Base-by-base conservation (phyloP, 1,284 basidiomycete species). In the Boletellus sp. region DNA sequence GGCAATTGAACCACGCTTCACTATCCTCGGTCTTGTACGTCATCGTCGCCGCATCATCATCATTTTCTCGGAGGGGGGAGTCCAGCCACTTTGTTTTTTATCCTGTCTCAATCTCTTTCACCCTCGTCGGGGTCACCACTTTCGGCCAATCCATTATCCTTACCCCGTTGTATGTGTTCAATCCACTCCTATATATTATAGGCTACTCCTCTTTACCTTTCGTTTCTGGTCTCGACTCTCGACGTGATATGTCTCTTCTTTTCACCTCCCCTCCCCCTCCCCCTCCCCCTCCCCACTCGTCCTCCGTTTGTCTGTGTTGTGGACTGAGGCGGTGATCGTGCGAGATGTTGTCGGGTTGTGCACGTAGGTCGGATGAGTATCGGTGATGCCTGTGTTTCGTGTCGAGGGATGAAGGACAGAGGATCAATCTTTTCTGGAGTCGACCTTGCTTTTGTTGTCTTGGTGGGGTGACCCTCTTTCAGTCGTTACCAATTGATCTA, bases 141-240 rank as follows among this genome's bases (percentile, higher is more conserved):
- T 49, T 57, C 51, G 40, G 47, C 30, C 53, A 15, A 49, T 39
- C 37, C 40, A 43, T 50, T 33, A 22, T 30, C 47, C 48, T 42
- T 41, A 43, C 45, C 32, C 36, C 43, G 49, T 44, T 54, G 55
- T 65, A 54, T 52, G 55, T 58, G 56, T 66, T 59, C 47, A 33
- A 37, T 53, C 54, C 47, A 40, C 37, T 53, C 55, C 55, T 69
- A 68, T 67, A 68, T 66, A 63, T 65, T 58, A 47, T 59, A 57
- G 59, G 66, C 46, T 69, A 56, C 50, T 49, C 30, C 49, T 50
- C 50, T 18, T 51, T 39, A 40, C 32, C 49, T 47, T 50, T 38
- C 59, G 43, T 38, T 60, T 48, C 37, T 62, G 26, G 26, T 28
- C 26, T 28, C 26, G 26, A 62, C 58, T 65, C 28, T 52, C 53